Evolutionary conservation across 2,329 filamentous ascomycete genomes (phyloP), one percentile per base, ranked within the genome.

Genomic region (Colletotrichum lini): DNA sequence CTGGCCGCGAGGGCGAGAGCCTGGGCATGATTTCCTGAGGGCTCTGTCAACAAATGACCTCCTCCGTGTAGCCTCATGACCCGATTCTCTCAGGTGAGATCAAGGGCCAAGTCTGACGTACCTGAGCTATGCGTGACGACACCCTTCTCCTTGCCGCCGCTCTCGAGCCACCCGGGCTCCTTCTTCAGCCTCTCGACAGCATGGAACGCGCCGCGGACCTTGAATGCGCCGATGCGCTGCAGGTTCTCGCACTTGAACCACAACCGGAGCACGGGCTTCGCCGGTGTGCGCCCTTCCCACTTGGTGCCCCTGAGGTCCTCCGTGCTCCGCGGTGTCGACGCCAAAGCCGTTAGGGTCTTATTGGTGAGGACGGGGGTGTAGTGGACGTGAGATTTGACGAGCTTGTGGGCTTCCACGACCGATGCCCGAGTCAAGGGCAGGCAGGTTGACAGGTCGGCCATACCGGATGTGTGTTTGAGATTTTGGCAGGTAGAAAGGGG

Each of bases 171-270:
- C 1, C 89, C 91, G 5, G 87, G 83, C 76, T 91, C 88, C 73
- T 80, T 81, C 78, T 92, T 90, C 78, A 98, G 82, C 67, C 93
- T 83, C 77, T 91, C 87, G 47, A 98, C 79, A 0, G 95, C 95
- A 81, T 98, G 94, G 76, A 98, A 98, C 0, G 95, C 96, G 6
- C 96, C 96, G 8, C 96, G 87, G 18, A 91, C 93, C 84, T 98
- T 98, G 86, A 98, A 98, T 1, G 96, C 96, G 62, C 96, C 96
- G 65, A 97, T 91, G 66, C 91, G 90, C 84, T 98, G 96, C 70
- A 94, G 85, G 81, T 98, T 98, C 85, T 98, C 96, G 81, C 94
- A 97, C 84, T 98, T 98, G 89, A 98, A 97, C 85, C 94, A 96
- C 63, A 98, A 86, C 15, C 90, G 86, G 49, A 98, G 84, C 60